phyloP scores from a whole-genome alignment of 441 rosid genomes.

The Populus tomentosa region DNA sequence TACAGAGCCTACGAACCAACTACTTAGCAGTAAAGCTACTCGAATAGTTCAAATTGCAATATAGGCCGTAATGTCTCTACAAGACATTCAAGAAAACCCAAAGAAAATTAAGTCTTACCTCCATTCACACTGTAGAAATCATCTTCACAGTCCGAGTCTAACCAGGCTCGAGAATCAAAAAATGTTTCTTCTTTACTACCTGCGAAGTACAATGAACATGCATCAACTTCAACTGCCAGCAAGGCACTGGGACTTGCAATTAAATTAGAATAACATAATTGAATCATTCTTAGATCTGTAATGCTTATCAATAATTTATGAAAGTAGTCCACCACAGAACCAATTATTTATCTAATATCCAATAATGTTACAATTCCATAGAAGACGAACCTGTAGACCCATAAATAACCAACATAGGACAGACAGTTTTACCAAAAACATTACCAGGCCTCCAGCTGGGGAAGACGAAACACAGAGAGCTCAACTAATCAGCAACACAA shows the following conservation, averaged over 20 bases:
- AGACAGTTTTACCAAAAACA: background rate
- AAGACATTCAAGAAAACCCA: background rate
- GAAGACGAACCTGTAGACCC: background rate
- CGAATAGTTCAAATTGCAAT: background rate
- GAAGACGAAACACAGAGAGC: background rate
- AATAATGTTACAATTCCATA: background rate
- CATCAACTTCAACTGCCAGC: background rate
- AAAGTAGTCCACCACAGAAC: background rate
- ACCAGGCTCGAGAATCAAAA: conserved; percentile 72
- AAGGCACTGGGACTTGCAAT: background rate
- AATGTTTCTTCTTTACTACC: conserved; percentile 90
- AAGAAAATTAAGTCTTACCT: conserved; percentile 43
- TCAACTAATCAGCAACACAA: background rate
- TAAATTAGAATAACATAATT: too few relatives aligned
- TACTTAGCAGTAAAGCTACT: background rate
- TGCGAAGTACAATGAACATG: conserved; percentile 25
- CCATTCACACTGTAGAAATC: conserved; percentile 91
- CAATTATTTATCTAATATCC: background rate
- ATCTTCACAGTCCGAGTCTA: conserved; percentile 82
- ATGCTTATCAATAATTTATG: background rate
- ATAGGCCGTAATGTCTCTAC: background rate
- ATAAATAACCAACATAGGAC: background rate
- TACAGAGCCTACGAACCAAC: too few relatives aligned
- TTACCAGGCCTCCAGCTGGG: background rate
- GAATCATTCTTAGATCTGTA: background rate